phyloP scores from a whole-genome alignment of 2,329 filamentous ascomycete species.

The Ophiostoma tasmaniense region DNA sequence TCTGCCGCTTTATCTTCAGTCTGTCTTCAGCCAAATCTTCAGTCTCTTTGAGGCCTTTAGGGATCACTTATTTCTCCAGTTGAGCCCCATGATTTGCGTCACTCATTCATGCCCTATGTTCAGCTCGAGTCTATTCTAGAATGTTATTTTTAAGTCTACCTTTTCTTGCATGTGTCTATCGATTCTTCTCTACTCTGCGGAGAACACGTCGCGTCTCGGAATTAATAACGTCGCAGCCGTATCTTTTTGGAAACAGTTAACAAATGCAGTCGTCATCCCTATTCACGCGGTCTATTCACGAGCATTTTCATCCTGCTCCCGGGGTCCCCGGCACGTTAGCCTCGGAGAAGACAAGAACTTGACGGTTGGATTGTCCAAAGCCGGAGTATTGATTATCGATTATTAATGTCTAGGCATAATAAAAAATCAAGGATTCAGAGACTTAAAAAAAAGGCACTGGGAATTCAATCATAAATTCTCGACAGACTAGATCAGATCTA shows the following conservation, averaged over 20 bases:
- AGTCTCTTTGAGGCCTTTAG: neutral
- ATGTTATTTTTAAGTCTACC: neutral
- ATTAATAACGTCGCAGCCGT: neutral
- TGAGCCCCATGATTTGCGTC: slow-evolving; percentile 8
- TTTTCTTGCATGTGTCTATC: neutral
- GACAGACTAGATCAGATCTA: neutral
- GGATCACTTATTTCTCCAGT: neutral
- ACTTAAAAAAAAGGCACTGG: neutral
- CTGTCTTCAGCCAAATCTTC: neutral
- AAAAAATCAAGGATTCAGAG: neutral
- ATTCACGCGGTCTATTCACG: neutral
- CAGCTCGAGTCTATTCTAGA: neutral
- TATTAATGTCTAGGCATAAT: neutral
- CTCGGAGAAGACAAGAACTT: neutral
- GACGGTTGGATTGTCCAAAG: neutral
- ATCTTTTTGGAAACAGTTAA: slow-evolving; percentile 6
- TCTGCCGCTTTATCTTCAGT: neutral
- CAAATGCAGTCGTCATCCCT: slow-evolving; percentile 3
- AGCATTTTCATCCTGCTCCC: neutral
- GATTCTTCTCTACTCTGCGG: neutral
- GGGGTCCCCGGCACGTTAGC: neutral
- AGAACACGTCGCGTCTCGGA: neutral
- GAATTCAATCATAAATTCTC: neutral
- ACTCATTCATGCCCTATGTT: neutral
- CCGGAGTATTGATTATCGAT: neutral